Evolutionary conservation across 75 land plant genomes (phyloP), one percentile per base, ranked within the genome.

Genomic region (Sequoiadendron giganteum): DNA sequence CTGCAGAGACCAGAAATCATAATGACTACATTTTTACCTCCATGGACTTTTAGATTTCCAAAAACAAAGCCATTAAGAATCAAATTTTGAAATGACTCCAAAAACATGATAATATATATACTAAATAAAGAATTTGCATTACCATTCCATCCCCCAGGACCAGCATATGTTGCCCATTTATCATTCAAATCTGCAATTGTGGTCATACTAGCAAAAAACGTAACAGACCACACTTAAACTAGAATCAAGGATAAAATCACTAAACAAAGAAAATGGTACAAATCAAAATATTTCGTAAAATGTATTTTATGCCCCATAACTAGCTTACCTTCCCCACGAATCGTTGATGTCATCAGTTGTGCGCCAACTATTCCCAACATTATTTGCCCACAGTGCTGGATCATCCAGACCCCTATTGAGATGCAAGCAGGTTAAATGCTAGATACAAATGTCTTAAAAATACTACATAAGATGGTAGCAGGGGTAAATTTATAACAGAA

Each of bases 111-210:
- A 40, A n/a, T 34, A 32, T 21, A 30, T 14, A 85, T 7, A 55
- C 36, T 40, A 49, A 21, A 42, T 89, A 40, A 45, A 56, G 54
- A 7, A 25, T 38, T 86, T 25, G 42, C 42, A 43, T 76, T 90
- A 97, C 98, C 99, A 94, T 97, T 97, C 99, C 99, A 97, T 90
- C 95, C 93, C 43, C 99, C 99, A 87, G 99, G 98, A 13, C 95
- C 96, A n/a, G 99, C 98, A 92, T 95, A 97, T 30, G 92, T 79
- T 88, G 95, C 99, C 99, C 99, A 97, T 84, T 92, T 89, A 86
- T 97, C 89, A 88, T 97, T 97, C 56, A 88, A 43, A 89, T 96
- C 99, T 85, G 93, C 99, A 86, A 90, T 93, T 3, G 90, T 43
- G 28, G 94, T 94, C 93, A 97, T 94, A 87, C 99, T 97, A 86